Evolutionary conservation across 306 rosid species (phyloP).

Genomic region (Aeschynomene evenia): DNA sequence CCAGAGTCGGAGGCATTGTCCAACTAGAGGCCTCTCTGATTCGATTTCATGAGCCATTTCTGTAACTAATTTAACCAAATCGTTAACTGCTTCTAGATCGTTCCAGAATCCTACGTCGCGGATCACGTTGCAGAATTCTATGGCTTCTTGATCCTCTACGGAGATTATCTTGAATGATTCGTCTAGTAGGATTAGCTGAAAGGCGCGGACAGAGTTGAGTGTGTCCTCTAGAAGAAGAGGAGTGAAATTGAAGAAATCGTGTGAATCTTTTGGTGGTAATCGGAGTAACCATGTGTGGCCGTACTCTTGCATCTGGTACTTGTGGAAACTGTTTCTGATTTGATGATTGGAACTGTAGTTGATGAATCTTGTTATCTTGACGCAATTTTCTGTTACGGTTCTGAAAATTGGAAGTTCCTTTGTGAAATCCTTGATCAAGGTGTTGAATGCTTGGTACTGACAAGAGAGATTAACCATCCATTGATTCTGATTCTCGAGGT

Average conservation of each 20-base stretch:
- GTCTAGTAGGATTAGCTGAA: conserved; percentile 57
- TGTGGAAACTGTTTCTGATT: conserved; percentile 59
- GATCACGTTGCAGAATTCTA: conserved; percentile 67
- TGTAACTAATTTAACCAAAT: conserved; percentile 62
- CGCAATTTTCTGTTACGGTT: conserved; percentile 53
- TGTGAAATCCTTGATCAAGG: conserved; percentile 67
- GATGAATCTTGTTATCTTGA: conserved; percentile 70
- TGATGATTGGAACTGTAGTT: conserved; percentile 65
- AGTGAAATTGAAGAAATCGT: too few species aligned
- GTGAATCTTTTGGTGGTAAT: too few species aligned
- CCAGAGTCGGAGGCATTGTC: conserved; percentile 93
- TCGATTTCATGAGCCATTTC: conserved; percentile 81
- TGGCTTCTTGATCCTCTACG: conserved; percentile 61
- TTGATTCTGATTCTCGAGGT: conserved; percentile 74
- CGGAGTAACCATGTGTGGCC: conserved; percentile 65
- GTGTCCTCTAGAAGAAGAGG: conserved; percentile 78
- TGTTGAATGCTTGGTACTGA: conserved; percentile 72
- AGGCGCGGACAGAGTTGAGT: conserved; percentile 50
- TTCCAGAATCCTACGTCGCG: conserved; percentile 72
- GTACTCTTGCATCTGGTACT: conserved; percentile 70
- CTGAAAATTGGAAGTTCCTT: conserved; percentile 71
- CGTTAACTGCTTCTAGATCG: conserved; percentile 63
- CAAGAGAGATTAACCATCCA: conserved; percentile 97
- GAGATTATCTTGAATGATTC: conserved; percentile 56
- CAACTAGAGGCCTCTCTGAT: conserved; percentile 73